Conservation (phyloP, 2,329 filamentous ascomycete species). For the Magnaporthiopsis poae region DNA sequence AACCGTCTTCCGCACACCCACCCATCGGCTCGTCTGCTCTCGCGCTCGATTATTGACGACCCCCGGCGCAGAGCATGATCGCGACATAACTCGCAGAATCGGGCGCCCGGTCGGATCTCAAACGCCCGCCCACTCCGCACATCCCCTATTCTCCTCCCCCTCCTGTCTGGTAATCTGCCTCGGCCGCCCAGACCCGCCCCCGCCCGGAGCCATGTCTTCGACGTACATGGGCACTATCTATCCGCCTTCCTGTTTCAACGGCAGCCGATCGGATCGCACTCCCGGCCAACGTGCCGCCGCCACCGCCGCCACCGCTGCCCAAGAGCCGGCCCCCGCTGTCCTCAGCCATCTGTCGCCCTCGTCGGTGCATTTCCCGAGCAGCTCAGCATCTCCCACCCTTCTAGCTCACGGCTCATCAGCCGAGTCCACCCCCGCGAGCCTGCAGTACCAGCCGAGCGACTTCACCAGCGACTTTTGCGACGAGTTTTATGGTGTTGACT, state of each 20-base stretch:
- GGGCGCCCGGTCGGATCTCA: neutral
- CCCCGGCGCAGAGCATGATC: neutral
- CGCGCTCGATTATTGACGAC: neutral
- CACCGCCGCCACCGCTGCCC: slow-evolving; percentile 10
- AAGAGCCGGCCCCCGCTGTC: slow-evolving; percentile 14
- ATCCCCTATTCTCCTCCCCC: neutral
- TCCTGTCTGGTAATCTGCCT: slow-evolving; percentile 3
- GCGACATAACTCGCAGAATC: neutral
- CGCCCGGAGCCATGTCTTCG: slow-evolving; percentile 21
- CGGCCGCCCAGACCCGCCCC: slow-evolving; percentile 5
- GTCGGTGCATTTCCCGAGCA: slow-evolving; percentile 30
- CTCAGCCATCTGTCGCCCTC: slow-evolving; percentile 33
- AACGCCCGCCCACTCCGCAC: neutral
- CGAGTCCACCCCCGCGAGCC: slow-evolving; percentile 37
- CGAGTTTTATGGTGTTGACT: slow-evolving; percentile 41
- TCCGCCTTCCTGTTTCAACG: slow-evolving; percentile 18
- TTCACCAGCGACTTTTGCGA: slow-evolving; percentile 33
- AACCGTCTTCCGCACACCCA: neutral
- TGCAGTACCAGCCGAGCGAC: slow-evolving; percentile 40
- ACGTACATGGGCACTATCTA: slow-evolving; percentile 19
- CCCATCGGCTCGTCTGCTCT: neutral
- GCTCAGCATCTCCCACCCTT: slow-evolving; percentile 29
- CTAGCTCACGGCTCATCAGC: slow-evolving; percentile 36
- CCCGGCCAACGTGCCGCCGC: slow-evolving; percentile 16
- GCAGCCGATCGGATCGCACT: slow-evolving; percentile 14